These are phyloP conservation scores for Poronia punctata DNA, from an alignment of 495 filamentous ascomycete species.

Conservation along the genomic window DNA sequence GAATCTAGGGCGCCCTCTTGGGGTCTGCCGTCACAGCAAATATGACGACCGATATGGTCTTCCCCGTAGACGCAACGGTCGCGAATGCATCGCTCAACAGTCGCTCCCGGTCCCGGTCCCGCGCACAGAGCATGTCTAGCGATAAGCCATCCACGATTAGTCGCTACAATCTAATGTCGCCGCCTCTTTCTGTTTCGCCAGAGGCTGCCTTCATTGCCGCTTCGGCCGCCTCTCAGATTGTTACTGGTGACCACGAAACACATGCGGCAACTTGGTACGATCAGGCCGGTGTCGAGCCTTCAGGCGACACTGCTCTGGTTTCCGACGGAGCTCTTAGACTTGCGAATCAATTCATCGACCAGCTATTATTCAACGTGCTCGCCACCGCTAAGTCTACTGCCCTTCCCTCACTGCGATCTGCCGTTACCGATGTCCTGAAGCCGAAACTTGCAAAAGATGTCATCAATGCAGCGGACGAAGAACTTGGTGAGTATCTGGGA, in stretches of 20 bases:
- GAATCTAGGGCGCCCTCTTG: slow-evolving; percentile 17
- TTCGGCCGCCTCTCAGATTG: slow-evolving; percentile 83
- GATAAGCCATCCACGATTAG: slow-evolving; percentile 45
- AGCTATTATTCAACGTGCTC: slow-evolving; percentile 84
- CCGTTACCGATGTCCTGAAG: slow-evolving; percentile 81
- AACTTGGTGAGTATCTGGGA: slow-evolving; percentile 80
- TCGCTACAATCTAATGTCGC: slow-evolving; percentile 46
- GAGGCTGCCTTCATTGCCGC: slow-evolving; percentile 83
- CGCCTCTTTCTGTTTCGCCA: slow-evolving; percentile 62
- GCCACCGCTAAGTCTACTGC: slow-evolving; percentile 74
- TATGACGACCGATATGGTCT: slow-evolving; percentile 17
- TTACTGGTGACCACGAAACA: slow-evolving; percentile 78
- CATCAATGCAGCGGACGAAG: slow-evolving; percentile 81
- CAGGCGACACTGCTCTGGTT: slow-evolving; percentile 62
- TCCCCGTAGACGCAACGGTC: slow-evolving; percentile 29
- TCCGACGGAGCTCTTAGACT: slow-evolving; percentile 68
- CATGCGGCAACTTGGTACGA: slow-evolving; percentile 59
- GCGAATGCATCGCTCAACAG: slow-evolving; percentile 33
- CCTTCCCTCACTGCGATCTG: slow-evolving; percentile 68
- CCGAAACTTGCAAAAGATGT: slow-evolving; percentile 81
- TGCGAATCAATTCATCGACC: slow-evolving; percentile 90
- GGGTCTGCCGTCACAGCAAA: slow-evolving; percentile 24
- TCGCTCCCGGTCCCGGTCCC: slow-evolving; percentile 32
- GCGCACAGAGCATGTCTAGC: slow-evolving; percentile 49
- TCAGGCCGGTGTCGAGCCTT: slow-evolving; percentile 55